phyloP scores from a whole-genome alignment of 768 basidiomycete species.

The Gautieria morchelliformis region DNA sequence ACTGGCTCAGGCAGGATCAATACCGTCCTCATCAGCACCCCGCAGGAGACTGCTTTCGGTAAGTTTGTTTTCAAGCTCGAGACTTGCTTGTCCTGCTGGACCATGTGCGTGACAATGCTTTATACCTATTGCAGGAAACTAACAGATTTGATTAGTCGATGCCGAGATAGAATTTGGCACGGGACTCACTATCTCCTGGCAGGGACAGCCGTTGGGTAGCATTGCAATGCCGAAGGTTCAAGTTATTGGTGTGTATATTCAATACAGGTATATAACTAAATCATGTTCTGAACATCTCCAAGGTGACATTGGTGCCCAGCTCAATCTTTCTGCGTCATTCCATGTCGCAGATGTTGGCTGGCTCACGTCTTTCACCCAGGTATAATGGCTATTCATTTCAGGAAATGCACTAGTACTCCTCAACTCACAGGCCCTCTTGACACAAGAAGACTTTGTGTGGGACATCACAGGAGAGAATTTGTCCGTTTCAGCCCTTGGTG shows the following conservation, averaged over 20 bases:
- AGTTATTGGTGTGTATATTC: conserved; percentile 25
- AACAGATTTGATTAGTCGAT: conserved; percentile 33
- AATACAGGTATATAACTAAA: background rate
- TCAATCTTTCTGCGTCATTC: conserved; percentile 47
- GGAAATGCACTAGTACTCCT: background rate
- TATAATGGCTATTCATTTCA: conserved; percentile 12
- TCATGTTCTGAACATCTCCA: conserved; percentile 1
- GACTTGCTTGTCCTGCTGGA: conserved; percentile 32
- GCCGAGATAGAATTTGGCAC: conserved; percentile 55
- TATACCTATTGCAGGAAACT: too few relatives aligned
- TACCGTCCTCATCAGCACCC: conserved; percentile 50
- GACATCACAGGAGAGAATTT: conserved; percentile 55
- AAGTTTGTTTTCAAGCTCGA: conserved; percentile 13
- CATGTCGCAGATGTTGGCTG: conserved; percentile 45
- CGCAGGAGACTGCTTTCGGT: conserved; percentile 50
- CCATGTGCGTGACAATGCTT: conserved; percentile 42
- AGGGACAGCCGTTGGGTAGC: conserved; percentile 43
- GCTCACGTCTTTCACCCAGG: conserved; percentile 58
- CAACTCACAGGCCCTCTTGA: conserved; percentile 38
- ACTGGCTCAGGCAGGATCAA: conserved; percentile 36
- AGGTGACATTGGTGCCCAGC: conserved; percentile 51
- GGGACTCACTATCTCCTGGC: conserved; percentile 55
- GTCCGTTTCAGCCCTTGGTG: conserved; percentile 51
- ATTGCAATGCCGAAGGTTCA: conserved; percentile 52
- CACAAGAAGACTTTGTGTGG: conserved; percentile 60